Conservation (phyloP, 179 eudicot species). For the Gypsophila paniculata region DNA sequence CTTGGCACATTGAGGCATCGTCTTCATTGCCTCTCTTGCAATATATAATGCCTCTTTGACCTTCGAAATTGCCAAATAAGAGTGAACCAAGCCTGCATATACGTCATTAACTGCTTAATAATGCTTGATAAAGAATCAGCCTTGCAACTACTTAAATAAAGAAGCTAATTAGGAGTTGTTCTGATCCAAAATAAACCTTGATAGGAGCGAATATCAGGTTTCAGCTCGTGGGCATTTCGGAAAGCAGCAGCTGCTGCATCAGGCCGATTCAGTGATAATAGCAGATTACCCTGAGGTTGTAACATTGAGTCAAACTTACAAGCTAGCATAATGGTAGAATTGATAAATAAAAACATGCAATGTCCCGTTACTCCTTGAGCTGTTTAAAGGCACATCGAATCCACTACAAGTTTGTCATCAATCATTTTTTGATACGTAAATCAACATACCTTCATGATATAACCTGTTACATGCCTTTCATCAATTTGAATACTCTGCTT, state of each 20-base stretch:
- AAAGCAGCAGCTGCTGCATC: slow-evolving; percentile 81
- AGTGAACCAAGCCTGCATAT: slow-evolving; percentile 74
- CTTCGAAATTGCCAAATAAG: slow-evolving; percentile 81
- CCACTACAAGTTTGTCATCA: not conserved
- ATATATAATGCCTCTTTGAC: slow-evolving; percentile 82
- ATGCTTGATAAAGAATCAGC: not conserved
- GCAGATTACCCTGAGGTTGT: slow-evolving; percentile 72
- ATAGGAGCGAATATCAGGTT: slow-evolving; percentile 94
- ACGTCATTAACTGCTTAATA: not conserved
- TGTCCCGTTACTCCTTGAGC: not conserved
- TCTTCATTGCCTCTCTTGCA: slow-evolving; percentile 95
- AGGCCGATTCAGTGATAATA: slow-evolving; percentile 81
- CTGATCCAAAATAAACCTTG: slow-evolving; percentile 49
- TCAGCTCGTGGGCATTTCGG: slow-evolving; percentile 78
- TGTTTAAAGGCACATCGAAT: not conserved
- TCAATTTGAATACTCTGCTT: slow-evolving; percentile 84
- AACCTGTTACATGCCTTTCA: slow-evolving; percentile 84
- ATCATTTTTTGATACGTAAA: not conserved
- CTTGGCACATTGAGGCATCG: slow-evolving; percentile 91
- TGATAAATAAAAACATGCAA: slow-evolving; percentile 8
- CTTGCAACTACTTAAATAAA: slow-evolving; percentile 2
- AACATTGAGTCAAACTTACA: not conserved
- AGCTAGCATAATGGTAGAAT: slow-evolving; percentile 1
- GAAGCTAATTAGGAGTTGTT: not conserved
- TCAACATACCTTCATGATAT: slow-evolving; percentile 72